These are phyloP conservation scores for Echeveria elegans DNA, from an alignment of 164 flowering plant genomes.

Conservation along the genomic window DNA sequence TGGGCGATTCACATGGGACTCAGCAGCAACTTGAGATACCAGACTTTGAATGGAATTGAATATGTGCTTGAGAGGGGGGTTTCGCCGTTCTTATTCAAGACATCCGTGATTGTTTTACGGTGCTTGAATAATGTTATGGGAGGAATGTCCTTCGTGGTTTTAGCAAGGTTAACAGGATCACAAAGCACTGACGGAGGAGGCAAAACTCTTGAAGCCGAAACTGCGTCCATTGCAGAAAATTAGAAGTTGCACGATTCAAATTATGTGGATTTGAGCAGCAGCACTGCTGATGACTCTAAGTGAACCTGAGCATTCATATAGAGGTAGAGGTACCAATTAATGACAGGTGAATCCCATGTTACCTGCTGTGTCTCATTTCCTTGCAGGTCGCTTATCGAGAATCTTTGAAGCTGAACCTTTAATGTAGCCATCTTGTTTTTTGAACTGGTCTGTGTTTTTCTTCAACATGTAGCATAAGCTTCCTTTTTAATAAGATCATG, in stretches of 20 bases:
- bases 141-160: conserved; percentile 69
- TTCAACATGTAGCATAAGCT: not conserved
- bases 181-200: conserved; percentile 39
- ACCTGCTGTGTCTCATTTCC: not conserved
- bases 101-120: conserved; percentile 60
- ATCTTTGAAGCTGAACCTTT: not conserved
- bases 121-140: conserved; percentile 79
- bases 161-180: conserved; percentile 87
- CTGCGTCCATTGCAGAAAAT: conserved; percentile 27
- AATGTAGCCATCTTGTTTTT: not conserved
- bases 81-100: conserved; percentile 54
- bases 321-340: not conserved
- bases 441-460: not conserved
- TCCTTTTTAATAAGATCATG: not conserved
- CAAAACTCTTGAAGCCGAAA: conserved; percentile 10
- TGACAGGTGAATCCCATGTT: not conserved
- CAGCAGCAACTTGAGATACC: conserved; percentile 84
- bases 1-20: conserved; percentile 93
- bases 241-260: conserved; percentile 29
- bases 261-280: conserved; percentile 22
- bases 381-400: not conserved
- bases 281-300: not conserved
- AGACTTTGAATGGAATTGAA: conserved; percentile 78
- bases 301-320: not conserved
- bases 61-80: conserved; percentile 58